Conservation (phyloP, 768 basidiomycete species). For the Cyathus striatus region DNA sequence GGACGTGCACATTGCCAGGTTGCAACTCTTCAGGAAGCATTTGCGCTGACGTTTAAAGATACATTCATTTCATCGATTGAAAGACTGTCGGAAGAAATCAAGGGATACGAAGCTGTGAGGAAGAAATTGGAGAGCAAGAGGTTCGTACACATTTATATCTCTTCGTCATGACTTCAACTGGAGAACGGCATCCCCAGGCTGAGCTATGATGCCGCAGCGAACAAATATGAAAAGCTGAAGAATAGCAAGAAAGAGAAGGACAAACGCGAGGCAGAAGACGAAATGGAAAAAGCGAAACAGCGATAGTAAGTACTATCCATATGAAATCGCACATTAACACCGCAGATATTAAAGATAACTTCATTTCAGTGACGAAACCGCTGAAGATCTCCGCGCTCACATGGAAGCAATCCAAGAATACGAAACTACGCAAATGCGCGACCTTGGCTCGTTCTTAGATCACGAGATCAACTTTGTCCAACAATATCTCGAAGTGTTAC, state of each 20-base stretch:
- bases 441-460: conserved; percentile 68
- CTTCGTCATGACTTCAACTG: conserved; percentile 1
- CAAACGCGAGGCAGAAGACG: conserved; percentile 72
- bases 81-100: conserved; percentile 66
- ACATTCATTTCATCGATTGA: conserved; percentile 68
- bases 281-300: conserved; percentile 62
- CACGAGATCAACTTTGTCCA: conserved; percentile 69
- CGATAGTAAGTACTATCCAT: conserved; percentile 59
- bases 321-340: too few species aligned
- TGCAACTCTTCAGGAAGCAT: conserved; percentile 81
- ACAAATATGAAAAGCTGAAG: conserved; percentile 65
- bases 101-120: conserved; percentile 72
- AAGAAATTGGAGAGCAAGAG: conserved; percentile 88
- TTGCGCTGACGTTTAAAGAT: conserved; percentile 65
- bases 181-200: too few species aligned
- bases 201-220: conserved; percentile 70
- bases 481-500: conserved; percentile 68
- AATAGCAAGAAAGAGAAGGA: conserved; percentile 82
- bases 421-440: conserved; percentile 67
- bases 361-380: conserved; percentile 69
- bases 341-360: conserved; percentile 2
- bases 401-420: conserved; percentile 80
- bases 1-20: conserved; percentile 85
- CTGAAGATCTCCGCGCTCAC: conserved; percentile 76
- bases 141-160: conserved; percentile 26